Base-by-base conservation (phyloP, 208 protist genomes). In the Endotrypanum monterogeii region DNA sequence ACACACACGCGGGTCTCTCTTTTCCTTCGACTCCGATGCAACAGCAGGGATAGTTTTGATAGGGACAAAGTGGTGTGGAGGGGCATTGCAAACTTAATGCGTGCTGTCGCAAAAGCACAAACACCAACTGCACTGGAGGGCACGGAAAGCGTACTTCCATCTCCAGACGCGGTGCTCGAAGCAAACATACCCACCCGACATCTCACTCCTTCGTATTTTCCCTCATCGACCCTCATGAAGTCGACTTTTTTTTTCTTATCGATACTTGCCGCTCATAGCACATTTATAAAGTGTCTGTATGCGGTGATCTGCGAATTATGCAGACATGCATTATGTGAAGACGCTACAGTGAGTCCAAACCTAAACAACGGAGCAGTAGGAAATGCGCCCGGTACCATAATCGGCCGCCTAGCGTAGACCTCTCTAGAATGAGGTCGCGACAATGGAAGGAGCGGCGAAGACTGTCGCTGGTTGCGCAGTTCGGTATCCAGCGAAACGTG, bases 381-480 rank as follows among this genome's bases (percentile, higher is more conserved):
- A 94, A 94, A 74, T 96, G 84, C 30, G 78, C 56, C 48, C 72
- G 55, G 73, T 96, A 96, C 88, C 89, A 96, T 61, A 88, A 7
- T 28, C 80, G 62, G 30, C 74, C 84, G 0, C 78, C 84, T 23
- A 86, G 61, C 7, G 83, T 84, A 32, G 83, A 84, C 52, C 73
- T 66, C 28, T 84, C 78, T 73, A 91, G 78, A 16, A 96, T 89
- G 28, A 90, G 44, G n/a, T 83, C 67, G 30, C 77, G 69, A 48
- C 82, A 85, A 60, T 78, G 67, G 61, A 89, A 96, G 11, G 87
- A 89, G 14, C 82, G 71, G 35, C 84, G 71, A 71, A 93, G 71
- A 30, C 54, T 75, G 20, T 67, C 62, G 8, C 65, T 81, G n/a
- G 78, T 74, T 20, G 60, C 50, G 9, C 84, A 71, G n/a, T 28